Evolutionary conservation across 768 basidiomycete species (phyloP).

Genomic region (Termitomyces eurrhizus): DNA sequence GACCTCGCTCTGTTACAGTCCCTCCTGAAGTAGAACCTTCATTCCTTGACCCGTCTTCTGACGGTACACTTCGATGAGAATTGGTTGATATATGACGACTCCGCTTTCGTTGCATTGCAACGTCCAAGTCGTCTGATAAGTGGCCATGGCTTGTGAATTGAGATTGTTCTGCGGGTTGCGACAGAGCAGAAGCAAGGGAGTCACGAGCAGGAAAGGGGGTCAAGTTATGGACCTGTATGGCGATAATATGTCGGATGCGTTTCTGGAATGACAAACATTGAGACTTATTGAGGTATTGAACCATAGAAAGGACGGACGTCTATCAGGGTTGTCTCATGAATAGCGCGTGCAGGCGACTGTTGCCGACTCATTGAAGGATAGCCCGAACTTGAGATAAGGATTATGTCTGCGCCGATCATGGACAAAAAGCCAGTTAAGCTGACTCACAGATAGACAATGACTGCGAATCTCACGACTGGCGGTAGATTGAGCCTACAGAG

Average conservation of each 20-base stretch:
- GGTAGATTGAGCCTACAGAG: no score
- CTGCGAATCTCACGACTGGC: no score
- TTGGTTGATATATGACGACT: slow-evolving; percentile 56
- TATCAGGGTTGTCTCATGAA: slow-evolving; percentile 5
- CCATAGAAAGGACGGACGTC: slow-evolving; percentile 12
- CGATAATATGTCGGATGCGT: slow-evolving; percentile 69
- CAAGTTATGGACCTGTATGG: slow-evolving; percentile 74
- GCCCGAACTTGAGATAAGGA: background rate
- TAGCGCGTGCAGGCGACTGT: background rate
- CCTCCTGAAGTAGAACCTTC: slow-evolving; percentile 17
- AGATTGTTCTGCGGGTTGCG: slow-evolving; percentile 58
- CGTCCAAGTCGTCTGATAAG: slow-evolving; percentile 68
- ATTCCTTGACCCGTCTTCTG: slow-evolving; percentile 40
- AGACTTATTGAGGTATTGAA: slow-evolving; percentile 3
- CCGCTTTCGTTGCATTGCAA: slow-evolving; percentile 55
- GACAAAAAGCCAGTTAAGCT: background rate
- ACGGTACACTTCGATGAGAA: slow-evolving; percentile 45
- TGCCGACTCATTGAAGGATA: slow-evolving; percentile 2
- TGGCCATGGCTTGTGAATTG: slow-evolving; percentile 56
- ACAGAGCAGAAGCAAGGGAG: slow-evolving; percentile 68
- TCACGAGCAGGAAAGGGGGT: slow-evolving; percentile 85
- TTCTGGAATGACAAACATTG: slow-evolving; percentile 35
- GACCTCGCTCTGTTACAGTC: slow-evolving; percentile 28
- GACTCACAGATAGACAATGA: slow-evolving; percentile 1
- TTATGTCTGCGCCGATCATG: background rate